Evolutionary conservation across 2,329 filamentous ascomycete species (phyloP).

Genomic region (Sarocladium strictum): DNA sequence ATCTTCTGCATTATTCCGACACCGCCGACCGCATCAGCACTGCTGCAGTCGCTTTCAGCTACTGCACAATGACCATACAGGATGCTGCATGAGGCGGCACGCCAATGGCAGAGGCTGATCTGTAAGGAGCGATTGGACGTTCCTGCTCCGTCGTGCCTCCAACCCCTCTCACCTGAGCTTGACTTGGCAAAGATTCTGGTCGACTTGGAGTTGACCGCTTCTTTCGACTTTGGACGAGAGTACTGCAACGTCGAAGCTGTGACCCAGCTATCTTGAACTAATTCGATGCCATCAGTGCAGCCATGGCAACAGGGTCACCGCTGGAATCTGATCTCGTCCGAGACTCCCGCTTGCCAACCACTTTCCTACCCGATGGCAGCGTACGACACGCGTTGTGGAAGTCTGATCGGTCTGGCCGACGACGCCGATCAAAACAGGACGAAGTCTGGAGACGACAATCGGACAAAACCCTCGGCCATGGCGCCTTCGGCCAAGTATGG

Average conservation of each 20-base stretch:
- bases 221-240: not conserved
- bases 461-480: not conserved
- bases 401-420: not conserved
- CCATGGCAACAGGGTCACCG: not conserved
- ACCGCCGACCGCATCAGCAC: too few relatives aligned
- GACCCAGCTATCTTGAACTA: not conserved
- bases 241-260: not conserved
- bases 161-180: too few relatives aligned
- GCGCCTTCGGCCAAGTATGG: not conserved
- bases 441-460: not conserved
- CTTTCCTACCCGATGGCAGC: not conserved
- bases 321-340: conserved; percentile 4
- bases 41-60: not conserved
- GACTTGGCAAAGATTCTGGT: too few relatives aligned
- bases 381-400: not conserved
- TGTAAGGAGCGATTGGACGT: too few relatives aligned
- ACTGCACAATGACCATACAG: not conserved
- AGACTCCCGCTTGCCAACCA: not conserved
- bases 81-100: not conserved
- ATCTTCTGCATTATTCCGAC: too few relatives aligned
- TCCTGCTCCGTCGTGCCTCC: too few relatives aligned
- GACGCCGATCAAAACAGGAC: not conserved
- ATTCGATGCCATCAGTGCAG: not conserved
- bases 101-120: too few relatives aligned
- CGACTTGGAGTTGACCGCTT: too few relatives aligned